phyloP scores from a whole-genome alignment of 2,329 filamentous ascomycete genomes.

The Cladorrhinum sp. region DNA sequence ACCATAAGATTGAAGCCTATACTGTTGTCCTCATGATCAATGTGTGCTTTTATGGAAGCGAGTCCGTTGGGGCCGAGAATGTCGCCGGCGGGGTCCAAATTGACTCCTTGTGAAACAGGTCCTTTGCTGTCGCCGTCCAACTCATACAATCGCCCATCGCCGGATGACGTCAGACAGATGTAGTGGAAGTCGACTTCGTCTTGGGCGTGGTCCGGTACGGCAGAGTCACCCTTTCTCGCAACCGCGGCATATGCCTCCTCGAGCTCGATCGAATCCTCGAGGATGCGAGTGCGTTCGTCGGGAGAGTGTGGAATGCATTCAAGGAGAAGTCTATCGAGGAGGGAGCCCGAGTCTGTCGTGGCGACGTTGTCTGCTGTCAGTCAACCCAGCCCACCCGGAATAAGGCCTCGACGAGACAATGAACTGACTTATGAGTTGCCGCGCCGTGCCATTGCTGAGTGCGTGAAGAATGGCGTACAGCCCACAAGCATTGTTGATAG shows the following conservation, averaged over 20 bases:
- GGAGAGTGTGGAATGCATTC: background rate
- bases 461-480: conserved; percentile 66
- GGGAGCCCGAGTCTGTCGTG: background rate
- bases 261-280: background rate
- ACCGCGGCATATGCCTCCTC: conserved; percentile 9
- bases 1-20: conserved; percentile 2
- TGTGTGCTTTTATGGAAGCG: background rate
- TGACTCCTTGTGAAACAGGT: conserved; percentile 41
- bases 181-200: conserved; percentile 67
- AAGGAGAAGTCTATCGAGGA: background rate
- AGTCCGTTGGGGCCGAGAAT: background rate
- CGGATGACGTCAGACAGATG: conserved; percentile 64
- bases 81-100: background rate
- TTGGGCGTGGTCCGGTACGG: conserved; percentile 56
- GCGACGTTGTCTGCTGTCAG: background rate
- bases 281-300: background rate
- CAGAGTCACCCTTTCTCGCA: conserved; percentile 52
- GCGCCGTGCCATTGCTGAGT: conserved; percentile 57
- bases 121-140: conserved; percentile 67
- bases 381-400: too few relatives aligned
- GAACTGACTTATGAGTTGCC: conserved; percentile 39
- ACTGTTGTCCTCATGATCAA: background rate
- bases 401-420: too few relatives aligned
- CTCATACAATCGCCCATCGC: conserved; percentile 57
- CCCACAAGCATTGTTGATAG: conserved; percentile 64